Evolutionary conservation across 208 protist species (phyloP).

Genomic region (Trypanosoma melophagium): DNA sequence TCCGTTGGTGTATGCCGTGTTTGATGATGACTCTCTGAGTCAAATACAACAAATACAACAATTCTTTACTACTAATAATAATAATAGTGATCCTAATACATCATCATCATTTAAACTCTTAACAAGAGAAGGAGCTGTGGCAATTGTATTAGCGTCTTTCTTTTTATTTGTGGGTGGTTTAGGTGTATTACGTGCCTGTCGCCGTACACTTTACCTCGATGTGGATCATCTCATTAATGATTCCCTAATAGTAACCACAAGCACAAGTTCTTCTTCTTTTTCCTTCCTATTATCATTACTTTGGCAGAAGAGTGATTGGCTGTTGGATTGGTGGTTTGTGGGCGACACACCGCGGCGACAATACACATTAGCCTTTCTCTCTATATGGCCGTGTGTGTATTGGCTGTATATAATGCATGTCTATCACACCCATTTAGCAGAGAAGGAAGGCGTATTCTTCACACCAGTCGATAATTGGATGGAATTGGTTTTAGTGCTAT

Average conservation of each 20-base stretch:
- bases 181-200: constrained; percentile 26
- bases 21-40: constrained; percentile 15
- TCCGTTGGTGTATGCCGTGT: constrained; percentile 41
- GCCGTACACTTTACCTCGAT: constrained; percentile 29
- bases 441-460: constrained; percentile 21
- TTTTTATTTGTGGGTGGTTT: constrained; percentile 32
- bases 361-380: constrained; percentile 20
- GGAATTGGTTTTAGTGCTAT: constrained; percentile 58
- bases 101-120: constrained; percentile 4
- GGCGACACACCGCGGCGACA: constrained; percentile 14
- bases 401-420: constrained; percentile 30
- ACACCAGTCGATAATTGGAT: constrained; percentile 29
- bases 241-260: neutral
- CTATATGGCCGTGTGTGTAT: constrained; percentile 24
- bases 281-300: too few relatives aligned
- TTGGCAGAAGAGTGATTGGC: too few relatives aligned
- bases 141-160: constrained; percentile 27
- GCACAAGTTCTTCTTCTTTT: neutral
- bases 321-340: neutral
- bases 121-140: constrained; percentile 18
- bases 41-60: too few relatives aligned
- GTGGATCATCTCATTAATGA: constrained; percentile 4
- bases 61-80: too few relatives aligned
- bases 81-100: neutral
- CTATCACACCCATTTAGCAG: constrained; percentile 23